A percentile compares a stretch with the other conserved stretches of the same genome.
phyloP scores from a whole-genome alignment of 2,329 filamentous ascomycete species.

The Diaporthe citrichinensis region DNA sequence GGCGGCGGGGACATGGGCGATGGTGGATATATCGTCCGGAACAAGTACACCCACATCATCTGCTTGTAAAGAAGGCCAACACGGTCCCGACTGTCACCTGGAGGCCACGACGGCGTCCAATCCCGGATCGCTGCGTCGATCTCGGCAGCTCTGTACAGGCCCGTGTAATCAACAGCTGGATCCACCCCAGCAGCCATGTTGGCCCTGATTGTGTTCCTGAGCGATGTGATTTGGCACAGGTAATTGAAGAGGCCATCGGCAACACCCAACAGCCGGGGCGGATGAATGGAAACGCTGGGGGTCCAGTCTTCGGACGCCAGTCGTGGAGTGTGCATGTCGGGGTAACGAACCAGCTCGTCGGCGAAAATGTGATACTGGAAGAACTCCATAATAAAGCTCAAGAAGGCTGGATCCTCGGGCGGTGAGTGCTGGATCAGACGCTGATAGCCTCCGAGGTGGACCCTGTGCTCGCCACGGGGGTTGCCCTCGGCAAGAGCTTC shows the following conservation, averaged over 20 bases:
- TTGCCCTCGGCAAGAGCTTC: slow-evolving; percentile 71
- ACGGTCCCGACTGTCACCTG: slow-evolving; percentile 68
- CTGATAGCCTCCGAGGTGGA: slow-evolving; percentile 83
- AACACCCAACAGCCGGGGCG: slow-evolving; percentile 79
- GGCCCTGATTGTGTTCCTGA: slow-evolving; percentile 80
- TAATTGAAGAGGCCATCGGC: slow-evolving; percentile 85
- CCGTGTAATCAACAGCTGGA: slow-evolving; percentile 80
- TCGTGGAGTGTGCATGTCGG: slow-evolving; percentile 53
- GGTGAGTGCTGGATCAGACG: slow-evolving; percentile 75
- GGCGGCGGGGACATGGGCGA: slow-evolving; percentile 43
- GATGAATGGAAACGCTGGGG: slow-evolving; percentile 57
- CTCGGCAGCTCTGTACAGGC: slow-evolving; percentile 78
- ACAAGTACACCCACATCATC: slow-evolving; percentile 76
- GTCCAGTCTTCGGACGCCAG: slow-evolving; percentile 62
- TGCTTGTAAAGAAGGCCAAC: slow-evolving; percentile 74
- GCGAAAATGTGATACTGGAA: slow-evolving; percentile 85
- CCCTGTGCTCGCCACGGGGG: slow-evolving; percentile 78
- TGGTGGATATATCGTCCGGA: slow-evolving; percentile 73
- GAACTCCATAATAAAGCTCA: slow-evolving; percentile 78
- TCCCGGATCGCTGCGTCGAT: slow-evolving; percentile 82
- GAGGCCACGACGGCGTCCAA: slow-evolving; percentile 78
- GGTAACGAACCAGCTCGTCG: slow-evolving; percentile 71
- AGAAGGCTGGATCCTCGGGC: slow-evolving; percentile 75
- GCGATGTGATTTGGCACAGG: slow-evolving; percentile 82
- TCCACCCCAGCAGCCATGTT: slow-evolving; percentile 75